Conservation (phyloP, 352 stramenopile species). For the Globisporangium cystogenes region DNA sequence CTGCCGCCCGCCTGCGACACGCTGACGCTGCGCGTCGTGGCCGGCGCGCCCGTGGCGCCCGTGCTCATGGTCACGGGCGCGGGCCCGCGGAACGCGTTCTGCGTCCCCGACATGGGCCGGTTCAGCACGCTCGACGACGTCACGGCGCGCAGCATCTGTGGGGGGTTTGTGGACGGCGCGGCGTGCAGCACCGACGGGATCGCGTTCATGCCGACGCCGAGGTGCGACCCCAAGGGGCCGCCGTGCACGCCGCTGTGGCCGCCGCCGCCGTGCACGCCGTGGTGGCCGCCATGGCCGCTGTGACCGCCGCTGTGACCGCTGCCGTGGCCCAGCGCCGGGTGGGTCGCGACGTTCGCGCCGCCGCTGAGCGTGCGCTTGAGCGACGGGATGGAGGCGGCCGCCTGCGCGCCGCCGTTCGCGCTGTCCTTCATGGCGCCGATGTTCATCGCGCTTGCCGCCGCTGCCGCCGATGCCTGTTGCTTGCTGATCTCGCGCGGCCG, state of each 20-base stretch:
- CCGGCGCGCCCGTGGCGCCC: conserved; percentile 13
- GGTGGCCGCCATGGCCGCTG: conserved; percentile 18
- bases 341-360: conserved; percentile 28
- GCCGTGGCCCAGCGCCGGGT: conserved; percentile 18
- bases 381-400: conserved; percentile 63
- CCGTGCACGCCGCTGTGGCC: not conserved
- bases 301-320: not conserved
- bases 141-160: conserved; percentile 80
- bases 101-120: conserved; percentile 25
- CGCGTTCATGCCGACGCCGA: conserved; percentile 66
- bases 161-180: conserved; percentile 56
- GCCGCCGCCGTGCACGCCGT: conserved; percentile 12
- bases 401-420: conserved; percentile 31
- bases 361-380: conserved; percentile 83
- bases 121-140: conserved; percentile 82
- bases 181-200: conserved; percentile 79
- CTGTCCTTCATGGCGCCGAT: conserved; percentile 62
- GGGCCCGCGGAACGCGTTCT: conserved; percentile 20
- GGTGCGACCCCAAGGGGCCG: conserved; percentile 19
- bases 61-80: conserved; percentile 11
- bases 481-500: conserved; percentile 2
- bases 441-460: conserved; percentile 41
- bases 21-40: conserved; percentile 49
- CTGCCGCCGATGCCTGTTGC: not conserved
- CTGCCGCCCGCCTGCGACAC: conserved; percentile 47